A percentile compares a stretch with the other conserved stretches of the same genome.
Conservation (phyloP, 1,284 basidiomycete species). For the Inonotus hispidus region DNA sequence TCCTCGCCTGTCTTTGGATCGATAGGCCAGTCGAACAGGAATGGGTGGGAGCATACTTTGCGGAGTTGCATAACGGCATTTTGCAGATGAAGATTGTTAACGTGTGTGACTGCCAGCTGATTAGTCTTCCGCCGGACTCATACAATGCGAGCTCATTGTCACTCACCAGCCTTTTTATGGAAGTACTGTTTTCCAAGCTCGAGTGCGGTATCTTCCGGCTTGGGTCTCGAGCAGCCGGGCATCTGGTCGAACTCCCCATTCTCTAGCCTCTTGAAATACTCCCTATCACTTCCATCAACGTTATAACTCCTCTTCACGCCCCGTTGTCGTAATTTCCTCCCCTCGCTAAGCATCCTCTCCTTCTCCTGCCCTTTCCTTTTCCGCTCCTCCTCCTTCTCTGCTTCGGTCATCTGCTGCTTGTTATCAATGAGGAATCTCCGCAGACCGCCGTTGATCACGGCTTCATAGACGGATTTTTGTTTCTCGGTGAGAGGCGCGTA, state of each 20-base stretch:
- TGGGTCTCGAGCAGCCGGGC: background rate
- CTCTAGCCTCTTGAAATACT: conserved; percentile 64
- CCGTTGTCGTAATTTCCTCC: conserved; percentile 32
- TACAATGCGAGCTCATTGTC: background rate
- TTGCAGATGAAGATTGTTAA: conserved; percentile 89
- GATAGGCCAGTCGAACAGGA: conserved; percentile 86
- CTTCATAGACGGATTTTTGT: conserved; percentile 84
- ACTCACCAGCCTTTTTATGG: conserved; percentile 55
- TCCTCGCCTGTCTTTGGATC: conserved; percentile 57
- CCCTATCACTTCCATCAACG: conserved; percentile 60
- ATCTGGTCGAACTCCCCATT: conserved; percentile 30
- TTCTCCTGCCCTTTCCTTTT: conserved; percentile 30
- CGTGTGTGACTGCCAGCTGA: conserved; percentile 55
- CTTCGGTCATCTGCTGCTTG: conserved; percentile 28
- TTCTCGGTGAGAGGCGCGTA: conserved; percentile 83
- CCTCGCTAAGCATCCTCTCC: conserved; percentile 27
- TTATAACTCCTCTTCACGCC: conserved; percentile 34
- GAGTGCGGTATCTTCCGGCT: conserved; percentile 4
- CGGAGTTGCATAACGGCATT: conserved; percentile 94
- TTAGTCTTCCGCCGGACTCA: background rate
- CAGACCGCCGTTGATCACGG: conserved; percentile 63
- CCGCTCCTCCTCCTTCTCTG: conserved; percentile 22
- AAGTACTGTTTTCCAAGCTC: conserved; percentile 42
- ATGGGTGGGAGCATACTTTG: conserved; percentile 93
- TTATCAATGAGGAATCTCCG: conserved; percentile 57